Percentiles rank a stretch among this genome's conserved stretches.
Evolutionary conservation across 805 yeast genomes (phyloP).

Genomic region (Ogataea nonfermentans): DNA sequence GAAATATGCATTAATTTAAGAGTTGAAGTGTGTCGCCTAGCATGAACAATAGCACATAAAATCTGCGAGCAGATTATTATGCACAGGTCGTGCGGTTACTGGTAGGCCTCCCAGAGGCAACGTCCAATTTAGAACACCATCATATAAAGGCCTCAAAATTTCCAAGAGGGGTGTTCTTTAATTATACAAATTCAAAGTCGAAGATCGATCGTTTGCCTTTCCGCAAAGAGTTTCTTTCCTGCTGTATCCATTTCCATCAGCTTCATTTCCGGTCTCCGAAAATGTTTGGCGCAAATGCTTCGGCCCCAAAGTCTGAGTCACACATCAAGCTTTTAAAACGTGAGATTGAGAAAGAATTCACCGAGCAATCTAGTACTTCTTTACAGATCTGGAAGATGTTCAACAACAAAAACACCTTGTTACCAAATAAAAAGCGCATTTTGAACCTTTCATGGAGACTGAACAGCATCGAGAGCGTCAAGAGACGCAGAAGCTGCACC

Average conservation of each 20-base stretch:
- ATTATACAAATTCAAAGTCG: too few species aligned
- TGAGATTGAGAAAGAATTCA: conserved; percentile 32
- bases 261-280: background rate
- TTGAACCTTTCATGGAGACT: conserved; percentile 38
- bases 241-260: background rate
- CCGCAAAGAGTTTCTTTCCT: too few species aligned
- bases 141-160: conserved; percentile 15
- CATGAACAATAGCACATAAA: conserved; percentile 3
- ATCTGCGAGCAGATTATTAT: conserved; percentile 6
- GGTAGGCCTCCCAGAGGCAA: background rate
- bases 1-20: background rate
- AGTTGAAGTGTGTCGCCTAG: background rate
- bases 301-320: conserved; percentile 12
- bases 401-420: conserved; percentile 32
- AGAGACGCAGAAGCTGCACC: conserved; percentile 17
- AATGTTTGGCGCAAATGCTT: conserved; percentile 4
- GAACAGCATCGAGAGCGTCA: conserved; percentile 31
- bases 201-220: background rate
- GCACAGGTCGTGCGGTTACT: conserved; percentile 1
- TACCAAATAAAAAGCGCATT: conserved; percentile 36
- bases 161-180: background rate
- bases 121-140: conserved; percentile 1
- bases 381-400: conserved; percentile 37
- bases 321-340: conserved; percentile 24
- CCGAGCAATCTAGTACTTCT: conserved; percentile 29